phyloP scores from a whole-genome alignment of 73 alveolate genomes.

The Stentor coeruleus region DNA sequence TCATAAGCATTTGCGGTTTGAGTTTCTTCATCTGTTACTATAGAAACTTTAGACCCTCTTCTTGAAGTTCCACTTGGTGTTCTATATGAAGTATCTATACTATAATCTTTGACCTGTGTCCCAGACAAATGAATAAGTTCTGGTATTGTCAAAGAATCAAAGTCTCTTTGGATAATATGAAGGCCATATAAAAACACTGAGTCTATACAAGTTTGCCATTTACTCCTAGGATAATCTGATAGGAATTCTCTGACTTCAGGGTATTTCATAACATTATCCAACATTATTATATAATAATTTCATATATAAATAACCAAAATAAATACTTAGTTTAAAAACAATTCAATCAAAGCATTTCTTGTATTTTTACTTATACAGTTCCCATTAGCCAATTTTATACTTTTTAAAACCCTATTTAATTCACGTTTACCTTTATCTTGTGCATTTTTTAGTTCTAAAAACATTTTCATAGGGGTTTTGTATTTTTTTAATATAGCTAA shows the following conservation, averaged over 20 bases:
- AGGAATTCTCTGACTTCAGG: neutral
- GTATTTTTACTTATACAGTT: neutral
- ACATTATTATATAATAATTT: no score
- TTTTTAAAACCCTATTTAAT: neutral
- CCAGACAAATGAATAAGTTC: neutral
- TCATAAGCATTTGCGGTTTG: neutral
- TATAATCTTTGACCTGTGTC: neutral
- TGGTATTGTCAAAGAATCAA: neutral
- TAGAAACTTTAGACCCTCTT: no score
- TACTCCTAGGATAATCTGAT: neutral
- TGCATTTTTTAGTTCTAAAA: slow-evolving; percentile 53
- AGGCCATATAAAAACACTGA: neutral
- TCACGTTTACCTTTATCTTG: slow-evolving; percentile 42
- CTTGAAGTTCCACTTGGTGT: neutral
- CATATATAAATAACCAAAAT: no score
- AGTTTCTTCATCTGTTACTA: neutral
- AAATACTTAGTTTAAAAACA: no score
- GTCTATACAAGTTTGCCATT: neutral
- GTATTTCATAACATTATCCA: neutral
- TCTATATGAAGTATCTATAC: neutral
- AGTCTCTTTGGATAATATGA: neutral
- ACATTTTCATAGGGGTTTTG: slow-evolving; percentile 66
- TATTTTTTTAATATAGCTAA: slow-evolving; percentile 63
- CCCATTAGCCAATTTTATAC: neutral
- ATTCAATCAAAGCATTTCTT: neutral